Evolutionary conservation across 2,329 filamentous ascomycete species (phyloP).

Genomic region (Pyrenochaeta sp.): DNA sequence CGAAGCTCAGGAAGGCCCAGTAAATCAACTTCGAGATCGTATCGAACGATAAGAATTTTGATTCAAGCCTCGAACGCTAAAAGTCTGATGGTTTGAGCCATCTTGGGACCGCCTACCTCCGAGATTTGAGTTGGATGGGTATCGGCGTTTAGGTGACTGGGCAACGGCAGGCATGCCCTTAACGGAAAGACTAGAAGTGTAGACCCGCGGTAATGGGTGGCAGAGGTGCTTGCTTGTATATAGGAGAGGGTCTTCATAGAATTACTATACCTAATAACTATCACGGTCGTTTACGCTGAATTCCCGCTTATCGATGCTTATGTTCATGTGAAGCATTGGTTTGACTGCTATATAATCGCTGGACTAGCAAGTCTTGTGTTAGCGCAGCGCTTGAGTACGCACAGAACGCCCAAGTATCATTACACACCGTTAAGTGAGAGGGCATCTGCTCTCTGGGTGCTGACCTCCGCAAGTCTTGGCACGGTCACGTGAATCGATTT

Average conservation of each 20-base stretch:
- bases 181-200: conserved; percentile 22
- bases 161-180: conserved; percentile 21
- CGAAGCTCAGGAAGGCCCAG: conserved; percentile 62
- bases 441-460: neutral
- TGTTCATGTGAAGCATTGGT: neutral
- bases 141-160: conserved; percentile 35
- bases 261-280: conserved; percentile 38
- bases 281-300: conserved; percentile 32
- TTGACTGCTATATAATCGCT: neutral
- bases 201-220: conserved; percentile 37
- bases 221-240: conserved; percentile 28
- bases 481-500: conserved; percentile 24
- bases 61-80: neutral
- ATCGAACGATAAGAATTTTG: neutral
- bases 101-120: neutral
- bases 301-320: neutral
- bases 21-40: conserved; percentile 25
- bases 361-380: neutral
- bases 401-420: neutral
- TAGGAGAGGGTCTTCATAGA: conserved; percentile 28
- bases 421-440: neutral
- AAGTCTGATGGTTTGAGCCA: neutral
- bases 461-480: conserved; percentile 23
- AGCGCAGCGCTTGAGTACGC: neutral
- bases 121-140: conserved; percentile 15